These are phyloP conservation scores for Amylostereum chailletii DNA, from an alignment of 1,284 basidiomycete genomes.

Conservation along the genomic window DNA sequence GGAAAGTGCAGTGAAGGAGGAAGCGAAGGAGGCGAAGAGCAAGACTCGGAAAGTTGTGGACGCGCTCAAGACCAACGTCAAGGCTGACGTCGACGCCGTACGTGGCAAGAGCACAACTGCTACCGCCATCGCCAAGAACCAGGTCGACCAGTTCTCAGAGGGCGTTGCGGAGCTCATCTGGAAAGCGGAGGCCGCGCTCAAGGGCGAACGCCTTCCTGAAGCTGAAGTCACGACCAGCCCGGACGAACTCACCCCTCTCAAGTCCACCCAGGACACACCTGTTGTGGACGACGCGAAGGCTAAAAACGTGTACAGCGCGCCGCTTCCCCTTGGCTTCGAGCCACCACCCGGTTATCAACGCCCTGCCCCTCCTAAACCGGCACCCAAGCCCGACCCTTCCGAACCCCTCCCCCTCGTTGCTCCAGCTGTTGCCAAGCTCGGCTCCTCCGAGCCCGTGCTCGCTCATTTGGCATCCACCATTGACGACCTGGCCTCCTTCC, in stretches of 20 bases:
- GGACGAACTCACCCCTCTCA: constrained; percentile 20
- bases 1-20: constrained; percentile 28
- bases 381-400: constrained; percentile 22
- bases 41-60: constrained; percentile 35
- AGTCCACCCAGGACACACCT: constrained; percentile 22
- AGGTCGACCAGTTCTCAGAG: constrained; percentile 44
- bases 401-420: constrained; percentile 71
- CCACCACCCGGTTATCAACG: constrained; percentile 80
- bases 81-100: constrained; percentile 30
- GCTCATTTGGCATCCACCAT: constrained; percentile 90
- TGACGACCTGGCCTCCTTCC: constrained; percentile 83
- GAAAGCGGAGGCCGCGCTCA: constrained; percentile 63
- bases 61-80: constrained; percentile 41
- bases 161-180: constrained; percentile 58
- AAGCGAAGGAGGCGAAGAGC: constrained; percentile 26
- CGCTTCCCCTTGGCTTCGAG: constrained; percentile 87
- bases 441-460: constrained; percentile 79
- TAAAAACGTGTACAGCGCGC: constrained; percentile 54
- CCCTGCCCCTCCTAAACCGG: constrained; percentile 39
- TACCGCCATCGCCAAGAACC: constrained; percentile 36
- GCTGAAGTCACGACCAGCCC: constrained; percentile 21
- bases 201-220: constrained; percentile 22
- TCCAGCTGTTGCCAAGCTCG: constrained; percentile 71
- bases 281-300: constrained; percentile 22
- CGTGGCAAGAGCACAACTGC: constrained; percentile 32